Evolutionary conservation across 129 eudicot species (phyloP).

Genomic region (Pittosporum tobira): DNA sequence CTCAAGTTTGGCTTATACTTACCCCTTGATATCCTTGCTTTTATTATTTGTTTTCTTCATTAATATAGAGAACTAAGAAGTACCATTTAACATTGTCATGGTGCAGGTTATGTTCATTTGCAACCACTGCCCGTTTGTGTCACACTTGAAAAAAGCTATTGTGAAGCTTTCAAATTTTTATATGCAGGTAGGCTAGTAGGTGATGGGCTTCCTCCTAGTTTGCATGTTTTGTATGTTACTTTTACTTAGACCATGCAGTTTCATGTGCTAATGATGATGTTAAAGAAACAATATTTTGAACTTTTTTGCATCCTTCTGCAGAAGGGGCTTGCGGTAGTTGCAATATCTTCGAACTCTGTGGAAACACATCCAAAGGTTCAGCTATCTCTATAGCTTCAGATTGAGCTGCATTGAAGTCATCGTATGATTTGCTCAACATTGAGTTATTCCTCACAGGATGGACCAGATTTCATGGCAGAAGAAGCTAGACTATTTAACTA

Average conservation of each 20-base stretch:
- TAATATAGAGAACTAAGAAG: background rate
- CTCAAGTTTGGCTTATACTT: no score
- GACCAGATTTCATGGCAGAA: slow-evolving; percentile 91
- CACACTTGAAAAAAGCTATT: slow-evolving; percentile 72
- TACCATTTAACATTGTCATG: slow-evolving; percentile 11
- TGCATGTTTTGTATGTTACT: background rate
- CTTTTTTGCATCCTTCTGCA: slow-evolving; percentile 35
- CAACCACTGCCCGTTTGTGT: slow-evolving; percentile 94
- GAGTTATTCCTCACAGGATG: slow-evolving; percentile 64
- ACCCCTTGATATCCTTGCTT: no score
- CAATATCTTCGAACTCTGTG: slow-evolving; percentile 87
- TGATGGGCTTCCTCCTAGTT: background rate
- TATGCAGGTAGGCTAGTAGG: slow-evolving; percentile 46
- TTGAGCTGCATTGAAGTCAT: slow-evolving; percentile 19
- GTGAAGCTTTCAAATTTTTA: slow-evolving; percentile 83
- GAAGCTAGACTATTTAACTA: slow-evolving; percentile 60
- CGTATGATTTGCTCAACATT: slow-evolving; percentile 11
- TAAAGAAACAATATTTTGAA: background rate
- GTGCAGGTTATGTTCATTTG: slow-evolving; percentile 91
- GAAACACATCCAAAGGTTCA: slow-evolving; percentile 92
- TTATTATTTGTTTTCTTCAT: no score
- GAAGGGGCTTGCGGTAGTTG: slow-evolving; percentile 97
- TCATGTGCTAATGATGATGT: background rate
- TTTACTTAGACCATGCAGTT: background rate
- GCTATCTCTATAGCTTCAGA: slow-evolving; percentile 16